Evolutionary conservation across 2,329 filamentous ascomycete species (phyloP).

Genomic region (Sporothrix phasma): DNA sequence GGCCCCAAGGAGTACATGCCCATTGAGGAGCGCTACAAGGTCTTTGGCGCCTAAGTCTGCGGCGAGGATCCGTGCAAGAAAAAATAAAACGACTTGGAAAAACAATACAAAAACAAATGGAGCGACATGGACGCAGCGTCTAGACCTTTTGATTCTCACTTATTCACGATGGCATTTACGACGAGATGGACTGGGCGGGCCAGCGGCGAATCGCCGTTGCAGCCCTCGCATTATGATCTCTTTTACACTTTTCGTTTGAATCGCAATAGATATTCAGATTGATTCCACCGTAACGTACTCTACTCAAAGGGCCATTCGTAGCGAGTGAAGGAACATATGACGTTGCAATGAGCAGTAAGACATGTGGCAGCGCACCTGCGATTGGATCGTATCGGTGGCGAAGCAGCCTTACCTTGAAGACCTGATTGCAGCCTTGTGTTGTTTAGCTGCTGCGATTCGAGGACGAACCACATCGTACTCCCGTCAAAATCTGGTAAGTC

Average conservation of each 20-base stretch:
- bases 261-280: not conserved
- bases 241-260: not conserved
- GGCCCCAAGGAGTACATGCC: constrained; percentile 55
- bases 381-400: not conserved
- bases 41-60: constrained; percentile 42
- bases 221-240: not conserved
- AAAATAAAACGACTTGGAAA: not conserved
- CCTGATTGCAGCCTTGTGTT: not conserved
- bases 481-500: too few relatives aligned
- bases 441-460: not conserved
- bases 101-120: not conserved
- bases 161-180: not conserved
- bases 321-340: not conserved
- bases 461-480: too few relatives aligned
- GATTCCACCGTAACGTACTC: not conserved
- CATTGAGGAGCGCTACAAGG: constrained; percentile 57
- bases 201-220: not conserved
- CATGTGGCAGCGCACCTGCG: not conserved
- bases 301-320: not conserved
- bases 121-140: not conserved
- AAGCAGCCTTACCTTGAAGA: not conserved
- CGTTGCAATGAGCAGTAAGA: not conserved
- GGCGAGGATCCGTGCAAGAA: not conserved
- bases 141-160: not conserved
- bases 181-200: not conserved